Conservation (phyloP, 768 basidiomycete species). For the Amyloporia xantha region DNA sequence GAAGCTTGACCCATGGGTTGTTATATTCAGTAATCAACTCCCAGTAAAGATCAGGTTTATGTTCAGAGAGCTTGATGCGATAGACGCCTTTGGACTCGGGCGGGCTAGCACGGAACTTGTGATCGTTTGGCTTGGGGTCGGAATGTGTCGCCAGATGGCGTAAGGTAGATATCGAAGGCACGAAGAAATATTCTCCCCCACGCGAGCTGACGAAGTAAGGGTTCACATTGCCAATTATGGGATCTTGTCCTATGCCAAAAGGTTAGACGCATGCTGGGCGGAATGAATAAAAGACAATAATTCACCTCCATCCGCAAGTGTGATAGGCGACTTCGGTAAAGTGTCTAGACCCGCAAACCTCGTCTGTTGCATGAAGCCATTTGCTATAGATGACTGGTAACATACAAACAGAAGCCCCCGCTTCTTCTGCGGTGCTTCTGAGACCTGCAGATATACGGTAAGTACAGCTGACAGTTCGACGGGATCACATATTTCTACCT, state of each 20-base stretch:
- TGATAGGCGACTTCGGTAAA: no score
- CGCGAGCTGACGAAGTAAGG: conserved; percentile 3
- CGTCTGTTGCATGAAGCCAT: conserved; percentile 30
- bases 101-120: background rate
- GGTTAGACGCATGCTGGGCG: no score
- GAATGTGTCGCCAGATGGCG: background rate
- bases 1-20: background rate
- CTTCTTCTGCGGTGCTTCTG: background rate
- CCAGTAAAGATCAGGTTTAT: background rate
- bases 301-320: no score
- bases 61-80: background rate
- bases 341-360: no score
- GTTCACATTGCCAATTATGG: no score
- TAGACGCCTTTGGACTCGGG: background rate
- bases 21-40: background rate
- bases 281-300: no score
- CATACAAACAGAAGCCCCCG: conserved; percentile 26
- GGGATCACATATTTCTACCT: conserved; percentile 17
- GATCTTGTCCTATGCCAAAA: no score
- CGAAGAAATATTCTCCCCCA: conserved; percentile 6
- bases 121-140: background rate
- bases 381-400: conserved; percentile 32
- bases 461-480: background rate
- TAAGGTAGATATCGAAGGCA: conserved; percentile 1
- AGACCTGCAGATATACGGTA: background rate